Evolutionary conservation across 805 yeast genomes (phyloP).

Genomic region (Yarrowia deformans): DNA sequence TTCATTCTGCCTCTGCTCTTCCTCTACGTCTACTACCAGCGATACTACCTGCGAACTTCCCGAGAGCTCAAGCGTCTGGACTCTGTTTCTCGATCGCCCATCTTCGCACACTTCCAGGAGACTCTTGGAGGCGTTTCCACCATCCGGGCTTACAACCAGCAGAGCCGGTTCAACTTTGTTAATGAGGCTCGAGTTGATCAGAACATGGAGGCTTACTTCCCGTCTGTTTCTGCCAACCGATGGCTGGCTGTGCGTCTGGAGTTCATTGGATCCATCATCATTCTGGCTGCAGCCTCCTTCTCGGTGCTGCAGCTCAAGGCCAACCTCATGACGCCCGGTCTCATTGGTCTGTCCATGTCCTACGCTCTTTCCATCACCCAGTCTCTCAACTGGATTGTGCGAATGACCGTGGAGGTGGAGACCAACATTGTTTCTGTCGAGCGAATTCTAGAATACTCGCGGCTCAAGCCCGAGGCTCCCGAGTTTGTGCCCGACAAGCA

Average conservation of each 20-base stretch:
- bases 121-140: conserved; percentile 80
- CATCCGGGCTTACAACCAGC: conserved; percentile 75
- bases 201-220: conserved; percentile 91
- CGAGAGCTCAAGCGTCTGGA: conserved; percentile 82
- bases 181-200: conserved; percentile 70
- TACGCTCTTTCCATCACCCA: conserved; percentile 94
- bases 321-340: conserved; percentile 83
- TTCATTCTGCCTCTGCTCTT: conserved; percentile 70
- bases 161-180: conserved; percentile 64
- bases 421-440: conserved; percentile 97
- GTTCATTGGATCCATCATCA: conserved; percentile 86
- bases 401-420: conserved; percentile 99
- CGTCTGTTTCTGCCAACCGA: conserved; percentile 90
- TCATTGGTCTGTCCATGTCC: conserved; percentile 91
- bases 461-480: conserved; percentile 86
- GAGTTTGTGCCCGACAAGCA: conserved; percentile 65
- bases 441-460: conserved; percentile 86
- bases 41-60: conserved; percentile 70
- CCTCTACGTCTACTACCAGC: conserved; percentile 74
- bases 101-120: conserved; percentile 84
- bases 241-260: conserved; percentile 97
- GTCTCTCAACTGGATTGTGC: conserved; percentile 93
- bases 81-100: conserved; percentile 74
- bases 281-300: conserved; percentile 83
- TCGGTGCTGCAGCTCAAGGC: conserved; percentile 71